Base-by-base conservation (phyloP, 2,329 filamentous ascomycete species). In the Periconia sp. region DNA sequence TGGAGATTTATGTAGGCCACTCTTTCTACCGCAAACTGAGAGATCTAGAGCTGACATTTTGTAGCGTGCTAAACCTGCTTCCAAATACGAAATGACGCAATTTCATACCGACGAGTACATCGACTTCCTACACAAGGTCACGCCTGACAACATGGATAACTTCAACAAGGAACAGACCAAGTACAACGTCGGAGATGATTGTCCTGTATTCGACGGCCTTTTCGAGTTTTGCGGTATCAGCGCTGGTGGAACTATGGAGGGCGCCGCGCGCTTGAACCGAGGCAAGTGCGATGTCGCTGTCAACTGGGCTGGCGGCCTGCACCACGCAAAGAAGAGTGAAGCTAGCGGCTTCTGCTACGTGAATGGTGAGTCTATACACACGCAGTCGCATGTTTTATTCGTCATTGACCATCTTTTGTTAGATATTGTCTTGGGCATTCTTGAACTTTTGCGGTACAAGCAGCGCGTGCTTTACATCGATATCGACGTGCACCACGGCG, bases 341-440 rank as follows among this genome's bases (percentile, higher is more conserved):
- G 93, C 94, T 0, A 93, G 89, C 15, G 94, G 94, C 1, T 99
- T 99, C 76, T 99, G 94, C 78, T 99, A 99, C 77, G 92, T 97
- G 77, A 99, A 99, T 74, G 33, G 33, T 37, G 33, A 5, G 33
- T 37, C 13, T 13, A 57, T 14, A 50, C 52, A 33, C 43, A n/a
- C 19, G 15, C 17, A 15, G 14, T 1, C 8, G 35, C 23, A 11
- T 0, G 11, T 2, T 10, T 15, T 6, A 3, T 11, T 2, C 1
- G 8, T n/a, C 6, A 10, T 6, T 19, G 23, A 35, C 56, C 23
- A 56, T 33, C 11, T 10, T 10, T 13, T 10, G n/a, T 88, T 37
- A 37, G 94, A 99, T 74, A 97, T 97, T 65, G 94, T 97, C 53
- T 83, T 99, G 46, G 91, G 90, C 41, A 94, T 97, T 64, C 82